Evolutionary conservation across 495 filamentous ascomycete genomes (phyloP).

Genomic region (Xylaria intraflava): DNA sequence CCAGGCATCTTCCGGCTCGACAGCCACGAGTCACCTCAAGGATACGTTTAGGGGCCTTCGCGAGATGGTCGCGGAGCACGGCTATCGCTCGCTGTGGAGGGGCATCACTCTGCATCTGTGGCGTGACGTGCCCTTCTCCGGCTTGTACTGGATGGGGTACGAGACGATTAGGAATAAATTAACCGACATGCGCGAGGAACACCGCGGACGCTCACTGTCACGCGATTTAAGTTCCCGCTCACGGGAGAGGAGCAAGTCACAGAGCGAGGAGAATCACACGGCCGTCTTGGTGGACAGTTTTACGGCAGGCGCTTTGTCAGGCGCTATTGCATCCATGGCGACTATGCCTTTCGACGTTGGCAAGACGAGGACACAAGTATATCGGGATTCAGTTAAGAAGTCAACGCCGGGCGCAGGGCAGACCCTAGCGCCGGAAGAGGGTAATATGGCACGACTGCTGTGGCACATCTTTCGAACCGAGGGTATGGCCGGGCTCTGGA

Average conservation of each 20-base stretch:
- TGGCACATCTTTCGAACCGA: constrained; percentile 83
- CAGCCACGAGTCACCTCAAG: constrained; percentile 48
- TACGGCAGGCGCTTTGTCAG: constrained; percentile 72
- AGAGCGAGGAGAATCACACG: constrained; percentile 52
- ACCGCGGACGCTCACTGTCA: constrained; percentile 30
- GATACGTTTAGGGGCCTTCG: constrained; percentile 67
- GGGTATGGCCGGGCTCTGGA: constrained; percentile 74
- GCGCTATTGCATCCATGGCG: constrained; percentile 76
- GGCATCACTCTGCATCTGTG: constrained; percentile 88
- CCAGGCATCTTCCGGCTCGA: constrained; percentile 65
- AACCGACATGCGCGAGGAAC: constrained; percentile 53
- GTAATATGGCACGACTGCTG: constrained; percentile 68
- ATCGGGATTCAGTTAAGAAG: constrained; percentile 41
- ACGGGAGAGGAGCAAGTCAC: constrained; percentile 39
- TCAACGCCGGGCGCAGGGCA: constrained; percentile 19
- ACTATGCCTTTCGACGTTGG: constrained; percentile 97
- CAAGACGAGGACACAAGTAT: constrained; percentile 88
- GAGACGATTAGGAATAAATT: constrained; percentile 66
- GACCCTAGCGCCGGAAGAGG: constrained; percentile 57
- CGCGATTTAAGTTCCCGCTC: constrained; percentile 21
- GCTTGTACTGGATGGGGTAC: constrained; percentile 96
- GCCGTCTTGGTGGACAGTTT: constrained; percentile 83
- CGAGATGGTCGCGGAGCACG: constrained; percentile 69
- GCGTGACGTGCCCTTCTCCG: constrained; percentile 96
- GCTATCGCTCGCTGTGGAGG: constrained; percentile 83